Percentiles rank a stretch among this genome's conserved stretches.
Conservation (phyloP, 2,329 filamentous ascomycete species). For the Coniochaeta pulveracea region DNA sequence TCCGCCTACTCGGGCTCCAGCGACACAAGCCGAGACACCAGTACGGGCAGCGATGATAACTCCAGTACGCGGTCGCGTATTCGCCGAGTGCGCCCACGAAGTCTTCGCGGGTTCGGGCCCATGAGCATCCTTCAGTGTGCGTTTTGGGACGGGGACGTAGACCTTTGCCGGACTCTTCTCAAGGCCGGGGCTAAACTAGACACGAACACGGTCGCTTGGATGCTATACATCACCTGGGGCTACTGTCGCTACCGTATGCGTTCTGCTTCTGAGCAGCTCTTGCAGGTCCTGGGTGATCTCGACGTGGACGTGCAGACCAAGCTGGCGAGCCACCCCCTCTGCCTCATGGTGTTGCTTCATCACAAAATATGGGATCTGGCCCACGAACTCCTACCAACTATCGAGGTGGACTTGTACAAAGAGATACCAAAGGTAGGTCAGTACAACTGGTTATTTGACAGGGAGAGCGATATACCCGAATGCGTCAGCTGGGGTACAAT, state of each 20-base stretch:
- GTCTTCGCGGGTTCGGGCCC: not conserved
- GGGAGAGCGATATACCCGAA: no score
- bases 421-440: no score
- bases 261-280: not conserved
- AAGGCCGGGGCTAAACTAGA: not conserved
- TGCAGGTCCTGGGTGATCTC: constrained; percentile 1
- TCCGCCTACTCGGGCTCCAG: constrained; percentile 1
- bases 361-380: no score
- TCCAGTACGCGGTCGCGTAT: not conserved
- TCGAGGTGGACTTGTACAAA: no score
- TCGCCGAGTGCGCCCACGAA: not conserved
- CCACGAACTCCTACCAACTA: no score
- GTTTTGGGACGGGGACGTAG: constrained; percentile 2
- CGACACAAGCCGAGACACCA: constrained; percentile 1
- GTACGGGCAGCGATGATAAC: not conserved
- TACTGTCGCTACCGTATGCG: constrained; percentile 2
- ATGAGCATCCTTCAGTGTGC: constrained; percentile 2
- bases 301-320: not conserved
- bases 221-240: constrained; percentile 1
- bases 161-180: not conserved
- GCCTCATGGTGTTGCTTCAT: not conserved
- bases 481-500: not conserved
- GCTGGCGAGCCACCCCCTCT: not conserved
- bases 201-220: not conserved
- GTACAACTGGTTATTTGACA: not conserved